Evolutionary conservation across 495 filamentous ascomycete genomes (phyloP), one percentile per base, ranked within the genome.

Genomic region (Hyaloscypha bicolor): DNA sequence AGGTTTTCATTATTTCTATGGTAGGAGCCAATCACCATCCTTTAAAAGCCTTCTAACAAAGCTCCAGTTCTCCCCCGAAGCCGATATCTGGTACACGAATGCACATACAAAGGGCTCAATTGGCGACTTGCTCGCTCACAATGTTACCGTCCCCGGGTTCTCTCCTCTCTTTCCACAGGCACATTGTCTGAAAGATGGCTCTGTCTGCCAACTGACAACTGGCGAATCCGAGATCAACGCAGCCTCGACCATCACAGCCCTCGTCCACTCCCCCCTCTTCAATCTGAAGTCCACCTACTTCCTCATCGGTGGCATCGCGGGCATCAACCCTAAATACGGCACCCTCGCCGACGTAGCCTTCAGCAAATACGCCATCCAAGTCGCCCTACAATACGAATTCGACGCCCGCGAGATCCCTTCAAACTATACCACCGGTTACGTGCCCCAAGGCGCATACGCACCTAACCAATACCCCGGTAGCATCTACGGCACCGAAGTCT

Each of bases 401-500:
- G 89, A 92, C 71, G 80, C 83, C 5, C 86, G 90, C 14, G 88
- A 92, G 75, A 88, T 91, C 51, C 86, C 88, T 4, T 71, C 66
- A 14, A 88, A 88, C 76, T 91, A 83, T 67, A 80, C 84, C 3
- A 90, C 89, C 0, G 87, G 88, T 19, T 93, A 93, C 70, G 77
- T 92, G 29, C 81, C 88, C 0, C 85, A 85, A 70, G 90, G 90
- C 6, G 55, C 83, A 3, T 62, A 53, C 19, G 35, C 83, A 1
- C 87, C 90, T 2, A 71, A 80, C 57, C 72, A 89, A 66, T 93
- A 90, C 71, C 90, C 91, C 0, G 72, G 73, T 55, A 81, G 66
- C 59, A 82, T 90, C 73, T 93, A 93, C 76, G 90, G 91, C 57
- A 92, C 90, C 11, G 91, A 93, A 76, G 90, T 92, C 31, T 88